A percentile compares a stretch with the other conserved stretches of the same genome.
Conservation (phyloP, 805 yeast species). For the Nematodospora valgi region DNA sequence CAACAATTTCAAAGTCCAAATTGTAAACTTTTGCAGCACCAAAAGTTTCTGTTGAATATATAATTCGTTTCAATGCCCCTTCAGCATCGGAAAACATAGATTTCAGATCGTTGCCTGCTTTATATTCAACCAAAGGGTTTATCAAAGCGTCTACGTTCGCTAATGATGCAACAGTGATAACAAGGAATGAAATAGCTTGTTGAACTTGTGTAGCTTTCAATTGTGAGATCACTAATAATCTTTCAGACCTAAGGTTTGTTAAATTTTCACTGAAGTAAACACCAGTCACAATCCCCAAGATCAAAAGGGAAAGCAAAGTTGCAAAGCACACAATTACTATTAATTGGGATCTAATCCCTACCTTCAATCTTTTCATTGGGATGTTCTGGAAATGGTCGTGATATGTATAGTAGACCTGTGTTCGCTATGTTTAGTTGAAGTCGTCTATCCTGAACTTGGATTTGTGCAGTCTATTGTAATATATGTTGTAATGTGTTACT, state of each 20-base stretch:
- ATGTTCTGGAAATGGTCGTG: too few species aligned
- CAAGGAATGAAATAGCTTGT: conserved; percentile 60
- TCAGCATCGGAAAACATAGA: conserved; percentile 42
- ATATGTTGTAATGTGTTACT: too few species aligned
- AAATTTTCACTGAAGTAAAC: conserved; percentile 67
- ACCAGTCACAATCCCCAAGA: conserved; percentile 70
- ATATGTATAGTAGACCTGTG: too few species aligned
- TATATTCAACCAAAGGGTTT: conserved; percentile 53
- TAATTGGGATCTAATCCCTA: conserved; percentile 75
- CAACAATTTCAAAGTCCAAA: conserved; percentile 47
- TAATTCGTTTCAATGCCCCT: conserved; percentile 50
- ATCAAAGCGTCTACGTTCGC: conserved; percentile 60
- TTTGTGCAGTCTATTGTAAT: too few species aligned
- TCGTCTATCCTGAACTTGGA: too few species aligned
- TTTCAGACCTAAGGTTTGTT: conserved; percentile 60
- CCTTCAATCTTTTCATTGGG: conserved; percentile 37
- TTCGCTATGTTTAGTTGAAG: too few species aligned
- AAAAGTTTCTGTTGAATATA: conserved; percentile 60
- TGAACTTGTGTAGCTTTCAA: conserved; percentile 74
- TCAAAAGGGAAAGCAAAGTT: conserved; percentile 64
- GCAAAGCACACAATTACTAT: conserved; percentile 67
- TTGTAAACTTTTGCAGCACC: conserved; percentile 68
- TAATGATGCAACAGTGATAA: conserved; percentile 67
- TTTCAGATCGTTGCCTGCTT: conserved; percentile 69
- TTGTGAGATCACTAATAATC: conserved; percentile 74